A percentile compares a stretch with the other conserved stretches of the same genome.
phyloP scores from a whole-genome alignment of 768 basidiomycete species.

The Tephrocybe sp. region DNA sequence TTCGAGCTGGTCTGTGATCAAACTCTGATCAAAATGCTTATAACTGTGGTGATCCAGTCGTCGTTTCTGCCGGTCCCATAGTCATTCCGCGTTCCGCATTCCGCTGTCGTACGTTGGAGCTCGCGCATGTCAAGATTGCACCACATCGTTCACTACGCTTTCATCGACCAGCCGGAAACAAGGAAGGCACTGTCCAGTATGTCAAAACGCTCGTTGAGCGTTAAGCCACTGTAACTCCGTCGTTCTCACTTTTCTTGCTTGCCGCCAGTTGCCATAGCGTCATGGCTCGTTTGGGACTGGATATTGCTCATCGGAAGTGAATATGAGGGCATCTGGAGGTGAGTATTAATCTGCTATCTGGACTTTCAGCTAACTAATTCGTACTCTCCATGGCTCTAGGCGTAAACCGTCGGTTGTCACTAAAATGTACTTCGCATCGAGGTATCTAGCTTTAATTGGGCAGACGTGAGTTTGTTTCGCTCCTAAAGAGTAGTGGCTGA shows the following conservation, averaged over 20 bases:
- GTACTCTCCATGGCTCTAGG: background rate
- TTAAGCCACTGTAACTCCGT: no score
- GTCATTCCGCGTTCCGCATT: no score
- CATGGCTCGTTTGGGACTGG: background rate
- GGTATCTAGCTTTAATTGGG: constrained; percentile 1
- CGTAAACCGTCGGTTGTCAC: background rate
- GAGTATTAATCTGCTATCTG: background rate
- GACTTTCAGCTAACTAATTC: no score
- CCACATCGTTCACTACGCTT: background rate
- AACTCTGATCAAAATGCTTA: no score
- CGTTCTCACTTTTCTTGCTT: no score
- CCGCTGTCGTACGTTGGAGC: no score
- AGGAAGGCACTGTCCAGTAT: background rate
- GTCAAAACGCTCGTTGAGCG: background rate
- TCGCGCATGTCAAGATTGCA: no score
- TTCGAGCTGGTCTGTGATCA: no score
- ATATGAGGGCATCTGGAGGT: constrained; percentile 6
- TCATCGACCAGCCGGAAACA: background rate
- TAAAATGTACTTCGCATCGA: background rate
- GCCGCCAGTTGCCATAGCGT: background rate
- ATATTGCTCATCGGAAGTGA: background rate
- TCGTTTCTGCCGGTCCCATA: no score
- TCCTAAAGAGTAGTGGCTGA: no score
- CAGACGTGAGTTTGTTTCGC: background rate
- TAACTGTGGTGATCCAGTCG: no score